phyloP scores from a whole-genome alignment of 495 filamentous ascomycete species.

The Tuber calosporum region DNA sequence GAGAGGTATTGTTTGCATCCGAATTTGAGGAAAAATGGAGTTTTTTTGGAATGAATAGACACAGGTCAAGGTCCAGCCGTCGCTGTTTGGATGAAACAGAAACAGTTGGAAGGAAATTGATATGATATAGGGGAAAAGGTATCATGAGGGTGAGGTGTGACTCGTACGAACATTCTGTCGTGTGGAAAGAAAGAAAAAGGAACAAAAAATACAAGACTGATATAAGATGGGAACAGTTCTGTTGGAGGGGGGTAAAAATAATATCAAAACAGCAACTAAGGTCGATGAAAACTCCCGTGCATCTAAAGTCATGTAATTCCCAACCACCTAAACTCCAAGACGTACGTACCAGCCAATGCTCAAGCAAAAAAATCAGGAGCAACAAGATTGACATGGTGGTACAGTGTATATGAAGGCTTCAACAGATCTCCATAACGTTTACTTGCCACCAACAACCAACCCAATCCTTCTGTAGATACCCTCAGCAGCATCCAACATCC shows the following conservation, averaged over 20 bases:
- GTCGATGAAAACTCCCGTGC: background rate
- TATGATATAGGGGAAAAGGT: background rate
- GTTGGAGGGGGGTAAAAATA: background rate
- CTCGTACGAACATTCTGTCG: background rate
- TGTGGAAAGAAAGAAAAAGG: background rate
- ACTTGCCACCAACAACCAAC: conserved; percentile 28
- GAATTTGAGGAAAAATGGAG: background rate
- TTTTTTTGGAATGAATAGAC: background rate
- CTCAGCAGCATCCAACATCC: conserved; percentile 36
- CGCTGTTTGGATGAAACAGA: conserved; percentile 4
- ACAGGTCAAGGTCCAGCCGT: conserved; percentile 5
- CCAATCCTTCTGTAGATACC: conserved; percentile 41
- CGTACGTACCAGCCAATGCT: conserved; percentile 2
- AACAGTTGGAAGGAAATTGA: conserved; percentile 2
- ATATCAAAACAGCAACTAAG: conserved; percentile 2
- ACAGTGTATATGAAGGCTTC: background rate
- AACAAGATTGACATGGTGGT: background rate
- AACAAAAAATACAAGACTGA: conserved; percentile 2
- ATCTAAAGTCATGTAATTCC: conserved; percentile 2
- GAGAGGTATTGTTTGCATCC: background rate
- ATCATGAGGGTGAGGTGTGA: background rate
- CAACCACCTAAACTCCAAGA: conserved; percentile 2
- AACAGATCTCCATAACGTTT: background rate
- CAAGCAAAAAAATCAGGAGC: background rate
- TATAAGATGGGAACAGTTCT: background rate